Conservation (phyloP, 345 rosid genomes). For the Combretum micranthum region DNA sequence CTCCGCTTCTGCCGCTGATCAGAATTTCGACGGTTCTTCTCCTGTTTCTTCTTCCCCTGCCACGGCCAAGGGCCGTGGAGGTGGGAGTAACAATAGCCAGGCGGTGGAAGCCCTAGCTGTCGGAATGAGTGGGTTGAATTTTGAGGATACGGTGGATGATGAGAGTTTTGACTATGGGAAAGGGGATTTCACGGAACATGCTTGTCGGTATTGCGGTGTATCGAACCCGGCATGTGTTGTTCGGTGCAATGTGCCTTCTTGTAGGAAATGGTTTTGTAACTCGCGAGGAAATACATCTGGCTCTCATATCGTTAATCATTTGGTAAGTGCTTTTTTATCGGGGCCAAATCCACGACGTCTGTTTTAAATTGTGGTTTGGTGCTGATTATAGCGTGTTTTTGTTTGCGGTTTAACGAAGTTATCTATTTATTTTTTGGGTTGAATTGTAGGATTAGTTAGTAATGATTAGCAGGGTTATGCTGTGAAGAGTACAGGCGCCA, state of each 20-base stretch:
- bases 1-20: constrained; percentile 35
- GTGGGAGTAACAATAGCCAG: constrained; percentile 25
- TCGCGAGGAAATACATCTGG: constrained; percentile 99
- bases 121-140: constrained; percentile 76
- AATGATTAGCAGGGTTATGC: no score
- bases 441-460: no score
- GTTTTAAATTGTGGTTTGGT: not conserved
- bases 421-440: no score
- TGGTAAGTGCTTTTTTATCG: constrained; percentile 48
- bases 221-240: constrained; percentile 98
- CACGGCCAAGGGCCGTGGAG: constrained; percentile 30
- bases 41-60: constrained; percentile 44
- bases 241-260: constrained; percentile 93
- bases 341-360: no score
- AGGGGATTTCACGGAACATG: constrained; percentile 84
- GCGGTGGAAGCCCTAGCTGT: constrained; percentile 69
- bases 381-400: not conserved
- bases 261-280: constrained; percentile 99
- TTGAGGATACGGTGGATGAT: constrained; percentile 94
- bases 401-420: not conserved
- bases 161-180: constrained; percentile 65
- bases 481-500: no score
- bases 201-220: constrained; percentile 95
- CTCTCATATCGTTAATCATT: constrained; percentile 96
- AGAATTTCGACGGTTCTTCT: constrained; percentile 33